These are phyloP conservation scores for Venturiaceae sp. DNA, from an alignment of 2,329 filamentous ascomycete genomes.

Conservation along the genomic window DNA sequence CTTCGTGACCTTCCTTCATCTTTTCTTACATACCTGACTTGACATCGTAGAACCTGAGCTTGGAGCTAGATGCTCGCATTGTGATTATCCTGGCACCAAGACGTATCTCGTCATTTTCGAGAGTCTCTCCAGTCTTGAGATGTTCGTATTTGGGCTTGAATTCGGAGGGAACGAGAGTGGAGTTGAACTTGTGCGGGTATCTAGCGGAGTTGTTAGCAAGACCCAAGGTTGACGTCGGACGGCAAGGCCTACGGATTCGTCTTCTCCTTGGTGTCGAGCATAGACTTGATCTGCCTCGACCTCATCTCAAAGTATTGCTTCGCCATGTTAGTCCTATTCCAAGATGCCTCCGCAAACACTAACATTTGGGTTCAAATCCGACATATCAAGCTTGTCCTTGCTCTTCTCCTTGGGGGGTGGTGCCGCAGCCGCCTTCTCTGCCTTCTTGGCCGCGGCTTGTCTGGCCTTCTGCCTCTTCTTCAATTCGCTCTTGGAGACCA, in stretches of 20 bases:
- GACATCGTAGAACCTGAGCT: slow-evolving; percentile 88
- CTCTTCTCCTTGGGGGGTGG: slow-evolving; percentile 51
- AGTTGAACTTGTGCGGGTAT: slow-evolving; percentile 90
- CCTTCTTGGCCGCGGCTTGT: slow-evolving; percentile 80
- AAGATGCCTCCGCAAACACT: slow-evolving; percentile 23
- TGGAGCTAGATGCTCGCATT: slow-evolving; percentile 70
- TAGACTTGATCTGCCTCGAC: slow-evolving; percentile 68
- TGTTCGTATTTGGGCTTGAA: slow-evolving; percentile 69
- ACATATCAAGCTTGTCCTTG: slow-evolving; percentile 50
- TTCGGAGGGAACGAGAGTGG: slow-evolving; percentile 71
- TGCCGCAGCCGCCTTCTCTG: slow-evolving; percentile 66
- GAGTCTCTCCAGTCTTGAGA: slow-evolving; percentile 80
- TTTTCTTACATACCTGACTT: slow-evolving; percentile 45
- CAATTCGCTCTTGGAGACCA: slow-evolving; percentile 48
- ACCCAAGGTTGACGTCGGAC: not conserved
- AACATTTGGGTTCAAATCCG: slow-evolving; percentile 64
- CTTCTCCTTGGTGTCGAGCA: slow-evolving; percentile 62
- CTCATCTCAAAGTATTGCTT: slow-evolving; percentile 96
- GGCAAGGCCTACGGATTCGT: slow-evolving; percentile 32
- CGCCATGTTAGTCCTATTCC: slow-evolving; percentile 11
- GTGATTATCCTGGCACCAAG: slow-evolving; percentile 84
- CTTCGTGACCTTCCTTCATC: slow-evolving; percentile 49
- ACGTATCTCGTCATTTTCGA: slow-evolving; percentile 63
- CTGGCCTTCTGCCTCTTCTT: slow-evolving; percentile 95
- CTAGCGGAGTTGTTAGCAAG: slow-evolving; percentile 4